phyloP scores from a whole-genome alignment of 106 monocot genomes.

The Gastrodia elata region DNA sequence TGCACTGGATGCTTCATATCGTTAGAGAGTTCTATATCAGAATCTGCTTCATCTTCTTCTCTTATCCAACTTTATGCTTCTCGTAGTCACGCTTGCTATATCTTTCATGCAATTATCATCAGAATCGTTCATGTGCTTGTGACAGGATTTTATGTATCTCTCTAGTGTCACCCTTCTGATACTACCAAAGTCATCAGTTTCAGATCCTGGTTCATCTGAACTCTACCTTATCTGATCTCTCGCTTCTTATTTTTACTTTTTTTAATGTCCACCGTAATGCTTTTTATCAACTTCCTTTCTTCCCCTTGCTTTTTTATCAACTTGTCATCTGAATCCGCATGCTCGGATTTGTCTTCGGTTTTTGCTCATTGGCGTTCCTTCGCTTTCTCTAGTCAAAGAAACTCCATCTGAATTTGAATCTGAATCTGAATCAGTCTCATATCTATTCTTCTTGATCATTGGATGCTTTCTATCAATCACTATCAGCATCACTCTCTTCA shows the following conservation, averaged over 20 bases:
- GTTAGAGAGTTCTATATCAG: too few species aligned
- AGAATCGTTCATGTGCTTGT: background rate
- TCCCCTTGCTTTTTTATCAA: constrained; percentile 8
- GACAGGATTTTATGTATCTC: background rate
- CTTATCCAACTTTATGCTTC: background rate
- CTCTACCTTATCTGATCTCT: background rate
- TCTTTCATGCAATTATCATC: background rate
- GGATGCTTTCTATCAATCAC: background rate
- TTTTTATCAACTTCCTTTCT: background rate
- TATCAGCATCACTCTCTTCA: background rate
- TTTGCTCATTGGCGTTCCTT: constrained; percentile 9
- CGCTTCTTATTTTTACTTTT: constrained; percentile 6
- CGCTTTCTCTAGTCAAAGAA: background rate
- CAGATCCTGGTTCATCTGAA: constrained; percentile 10
- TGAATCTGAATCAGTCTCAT: constrained; percentile 3
- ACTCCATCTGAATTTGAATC: background rate
- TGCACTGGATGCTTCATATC: too few species aligned
- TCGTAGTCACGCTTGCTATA: background rate
- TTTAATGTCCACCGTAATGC: background rate
- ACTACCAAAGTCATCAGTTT: constrained; percentile 6
- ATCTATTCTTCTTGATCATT: background rate
- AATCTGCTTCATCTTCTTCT: too few species aligned
- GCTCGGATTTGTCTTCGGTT: constrained; percentile 18
- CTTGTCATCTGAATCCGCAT: constrained; percentile 10
- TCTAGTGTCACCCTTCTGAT: background rate